Evolutionary conservation across 495 filamentous ascomycete species (phyloP), one percentile per base, ranked within the genome.

Genomic region (Aspergillus carlsbadensis): DNA sequence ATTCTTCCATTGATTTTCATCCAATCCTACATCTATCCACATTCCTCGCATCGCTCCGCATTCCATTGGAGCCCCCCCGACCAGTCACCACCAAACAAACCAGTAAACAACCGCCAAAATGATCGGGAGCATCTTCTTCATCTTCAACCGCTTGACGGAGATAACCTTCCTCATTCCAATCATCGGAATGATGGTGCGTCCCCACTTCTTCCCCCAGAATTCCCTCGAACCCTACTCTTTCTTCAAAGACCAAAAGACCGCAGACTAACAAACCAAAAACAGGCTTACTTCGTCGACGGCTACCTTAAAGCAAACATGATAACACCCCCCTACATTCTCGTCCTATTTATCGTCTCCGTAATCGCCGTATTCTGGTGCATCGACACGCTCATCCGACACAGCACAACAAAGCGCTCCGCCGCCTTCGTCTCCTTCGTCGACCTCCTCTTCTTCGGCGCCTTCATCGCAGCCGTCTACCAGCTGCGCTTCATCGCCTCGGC

Each of bases 271-370:
- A 15, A 18, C 15, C 13, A 26, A 31, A 20, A n/a, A 46, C 37
- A 81, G 65, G 81, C 88, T 66, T 96, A 83, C 63, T 95, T 96
- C 68, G 88, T 96, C 65, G 67, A 93, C 73, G 79, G 80, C 67
- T 92, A 85, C 75, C 76, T 84, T 56, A 73, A 81, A 56, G 69
- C 74, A 58, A 91, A 94, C 77, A 62, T 73, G 57, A 81, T 96
- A 50, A 93, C 90, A 10, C 92, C 92, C 1, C 69, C 77, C 60
- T 89, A 85, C 75, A 87, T 95, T 73, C 85, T 96, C 20, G 80
- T 95, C 56, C 85, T 96, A 60, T 96, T 96, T 84, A 96, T 96
- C 73, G 85, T 89, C 67, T 87, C 87, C 37, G 86, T 90, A 3
- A 81, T 96, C 42, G 92, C 81, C 13, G 76, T 83, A 29, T 89